Base-by-base conservation (phyloP, 2,329 filamentous ascomycete species). In the Talaromyces sp. region DNA sequence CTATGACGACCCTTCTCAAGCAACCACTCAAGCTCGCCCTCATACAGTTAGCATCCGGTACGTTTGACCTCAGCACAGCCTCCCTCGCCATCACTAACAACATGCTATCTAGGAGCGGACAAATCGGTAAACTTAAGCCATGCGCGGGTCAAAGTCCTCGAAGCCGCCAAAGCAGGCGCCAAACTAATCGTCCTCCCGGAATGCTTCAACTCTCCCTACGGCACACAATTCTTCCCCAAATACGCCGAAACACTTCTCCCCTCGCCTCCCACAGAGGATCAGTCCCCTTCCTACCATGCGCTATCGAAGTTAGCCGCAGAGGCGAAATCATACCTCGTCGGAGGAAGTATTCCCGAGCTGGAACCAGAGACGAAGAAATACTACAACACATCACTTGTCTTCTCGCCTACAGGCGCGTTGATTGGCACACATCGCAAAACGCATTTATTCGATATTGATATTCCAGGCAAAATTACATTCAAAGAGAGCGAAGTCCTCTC, bases 141-240 rank as follows among this genome's bases (percentile, higher is more conserved):
- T 76, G 94, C 95, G 13, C 89, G 91, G 65, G 83, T 85, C 50
- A 93, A 95, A 76, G 93, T 98, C 66, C 85, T 92, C 68, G 89
- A 92, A 77, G 94, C 95, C 5, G 89, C 92, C 27, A 78, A 82
- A 31, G 82, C 82, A 3, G 94, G 94, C 70, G 92, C 94, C 67
- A 88, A 90, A 65, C 88, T 99, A 66, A 89, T 98, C 69, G 92
- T 98, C 39, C 86, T 99, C 19, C 95, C 95, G 41, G 95, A 99
- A 82, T 99, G 95, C 84, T 99, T 99, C 87, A 99, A 99, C 83
- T 96, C 91, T 49, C 95, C 95, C 9, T 99, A 99, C 79, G 95
- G 95, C 70, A 93, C 89, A 70, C 85, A 92, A 74, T 93, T 89
- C 83, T 99, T 99, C 80, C 90, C 93, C 62, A 86, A 89, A 67